Conservation (phyloP, 345 rosid species). For the Salix suchowensis region DNA sequence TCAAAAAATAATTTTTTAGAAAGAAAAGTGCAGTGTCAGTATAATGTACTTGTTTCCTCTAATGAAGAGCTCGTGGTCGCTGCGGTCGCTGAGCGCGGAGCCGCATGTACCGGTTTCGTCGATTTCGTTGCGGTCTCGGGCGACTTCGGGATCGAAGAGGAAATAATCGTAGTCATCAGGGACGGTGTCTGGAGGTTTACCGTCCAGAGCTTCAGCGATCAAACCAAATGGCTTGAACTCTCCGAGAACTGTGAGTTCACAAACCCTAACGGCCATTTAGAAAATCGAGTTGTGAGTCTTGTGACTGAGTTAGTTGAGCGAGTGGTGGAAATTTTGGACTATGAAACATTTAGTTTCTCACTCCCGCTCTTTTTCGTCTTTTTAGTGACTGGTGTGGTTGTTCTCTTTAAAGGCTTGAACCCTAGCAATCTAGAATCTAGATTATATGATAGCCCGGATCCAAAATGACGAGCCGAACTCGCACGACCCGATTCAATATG, state of each 20-base stretch:
- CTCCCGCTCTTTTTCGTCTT: constrained; percentile 20
- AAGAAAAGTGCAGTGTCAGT: neutral
- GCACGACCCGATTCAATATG: neutral
- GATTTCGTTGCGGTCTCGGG: constrained; percentile 40
- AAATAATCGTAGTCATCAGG: constrained; percentile 64
- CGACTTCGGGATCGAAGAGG: constrained; percentile 61
- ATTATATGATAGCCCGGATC: neutral
- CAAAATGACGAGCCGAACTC: neutral
- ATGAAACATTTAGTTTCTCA: neutral
- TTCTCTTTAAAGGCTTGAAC: neutral
- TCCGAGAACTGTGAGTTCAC: constrained; percentile 70
- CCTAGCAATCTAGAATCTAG: neutral
- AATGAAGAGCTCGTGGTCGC: constrained; percentile 82
- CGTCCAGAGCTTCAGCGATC: constrained; percentile 78
- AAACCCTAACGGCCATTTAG: constrained; percentile 57
- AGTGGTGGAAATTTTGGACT: neutral
- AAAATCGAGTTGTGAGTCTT: neutral
- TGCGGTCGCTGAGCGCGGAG: constrained; percentile 29
- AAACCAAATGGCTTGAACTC: constrained; percentile 93
- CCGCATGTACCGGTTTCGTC: constrained; percentile 29
- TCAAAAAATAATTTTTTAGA: neutral
- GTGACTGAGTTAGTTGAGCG: constrained; percentile 3
- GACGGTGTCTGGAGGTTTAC: constrained; percentile 37
- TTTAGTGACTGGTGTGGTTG: neutral
- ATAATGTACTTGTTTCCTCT: constrained; percentile 56